Base-by-base conservation (phyloP, 768 basidiomycete species). In the Pholiota molesta region DNA sequence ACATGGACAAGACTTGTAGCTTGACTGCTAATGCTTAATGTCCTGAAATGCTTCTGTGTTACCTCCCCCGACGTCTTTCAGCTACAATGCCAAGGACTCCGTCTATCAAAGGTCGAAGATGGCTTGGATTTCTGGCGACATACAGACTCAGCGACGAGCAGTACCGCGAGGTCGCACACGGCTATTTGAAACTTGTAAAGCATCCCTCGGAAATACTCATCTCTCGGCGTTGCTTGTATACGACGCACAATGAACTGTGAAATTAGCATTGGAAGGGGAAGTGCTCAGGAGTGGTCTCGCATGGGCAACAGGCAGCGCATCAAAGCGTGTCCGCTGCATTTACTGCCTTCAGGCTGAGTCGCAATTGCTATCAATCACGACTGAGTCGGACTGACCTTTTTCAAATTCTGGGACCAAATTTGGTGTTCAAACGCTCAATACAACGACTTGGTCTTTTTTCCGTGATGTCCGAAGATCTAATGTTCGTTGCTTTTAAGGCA, bases 121-220 rank as follows among this genome's bases (percentile, higher is more conserved):
- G 17, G 19, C 5, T 44, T 21, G 42, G 17, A 44, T n/a, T 9
- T 44, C 42, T 44, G n/a, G 42, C 42, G 42, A 44, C 42, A 44
- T 6, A n/a, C 3, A 21, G 19, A 2, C 21, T 44, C 52, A 31
- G 52, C 31, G 39, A 52, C 33, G 19, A 45, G 8, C 13, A n/a
- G n/a, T n/a, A 16, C 40, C 13, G 19, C 21, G 9, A 21, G n/a
- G 19, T 52, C 21, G 26, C 52, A 21, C 14, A 13, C 23, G 26
- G 59, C 14, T 17, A 54, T 16, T 54, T 60, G 59, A 60, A 60
- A 60, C 59, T 42, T 42, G 51, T 60, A 9, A 9, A 53, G 52
- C 29, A 52, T 40, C 40, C 58, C 59, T 60, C 59, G 52, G 59
- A 33, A 51, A 56, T 56, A 26, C 60, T 11, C 45, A 51, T 56